Conservation (phyloP, 2,329 filamentous ascomycete species). For the Cladophialophora immunda region DNA sequence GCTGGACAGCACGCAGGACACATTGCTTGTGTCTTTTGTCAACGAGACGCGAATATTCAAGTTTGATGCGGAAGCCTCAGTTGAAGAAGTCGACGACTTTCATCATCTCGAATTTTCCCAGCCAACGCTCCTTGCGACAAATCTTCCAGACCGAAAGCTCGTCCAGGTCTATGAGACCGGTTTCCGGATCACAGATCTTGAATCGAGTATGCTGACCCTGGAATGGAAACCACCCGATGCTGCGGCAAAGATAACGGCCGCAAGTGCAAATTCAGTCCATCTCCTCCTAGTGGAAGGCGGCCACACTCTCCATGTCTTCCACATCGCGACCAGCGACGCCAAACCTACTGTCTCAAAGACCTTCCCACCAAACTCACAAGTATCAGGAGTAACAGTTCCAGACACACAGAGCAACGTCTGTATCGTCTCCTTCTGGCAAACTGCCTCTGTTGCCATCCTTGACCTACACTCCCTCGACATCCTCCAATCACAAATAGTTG, state of each 20-base stretch:
- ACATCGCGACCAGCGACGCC: constrained; percentile 61
- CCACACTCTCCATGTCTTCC: constrained; percentile 73
- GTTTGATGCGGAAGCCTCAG: constrained; percentile 76
- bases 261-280: constrained; percentile 75
- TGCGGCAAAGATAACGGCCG: constrained; percentile 73
- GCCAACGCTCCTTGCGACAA: constrained; percentile 75
- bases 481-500: constrained; percentile 70
- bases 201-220: constrained; percentile 55
- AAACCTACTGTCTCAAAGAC: constrained; percentile 66
- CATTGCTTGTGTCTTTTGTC: constrained; percentile 80
- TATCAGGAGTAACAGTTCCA: constrained; percentile 84
- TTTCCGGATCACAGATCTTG: constrained; percentile 65
- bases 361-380: constrained; percentile 74
- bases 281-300: constrained; percentile 80
- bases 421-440: constrained; percentile 86
- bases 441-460: constrained; percentile 79
- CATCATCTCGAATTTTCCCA: constrained; percentile 73
- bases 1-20: constrained; percentile 65
- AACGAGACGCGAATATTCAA: constrained; percentile 83
- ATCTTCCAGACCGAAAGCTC: constrained; percentile 69
- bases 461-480: constrained; percentile 72
- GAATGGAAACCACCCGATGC: constrained; percentile 56
- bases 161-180: constrained; percentile 78
- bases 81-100: constrained; percentile 86
- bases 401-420: constrained; percentile 70